phyloP scores from a whole-genome alignment of 192 early-diverging fungal species.

The Coemansia sp. region DNA sequence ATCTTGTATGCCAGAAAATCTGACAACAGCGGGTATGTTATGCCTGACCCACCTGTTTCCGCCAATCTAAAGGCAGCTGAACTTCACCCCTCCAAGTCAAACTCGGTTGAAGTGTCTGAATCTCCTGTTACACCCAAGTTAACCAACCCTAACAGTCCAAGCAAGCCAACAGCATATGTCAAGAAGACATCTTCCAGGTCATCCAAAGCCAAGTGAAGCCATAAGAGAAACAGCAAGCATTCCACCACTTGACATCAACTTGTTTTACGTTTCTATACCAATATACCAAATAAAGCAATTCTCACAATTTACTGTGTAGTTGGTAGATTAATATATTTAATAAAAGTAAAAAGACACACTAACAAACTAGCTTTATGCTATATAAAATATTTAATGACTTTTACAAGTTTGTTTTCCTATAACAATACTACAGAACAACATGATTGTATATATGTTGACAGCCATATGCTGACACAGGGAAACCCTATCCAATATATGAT shows the following conservation, averaged over 20 bases:
- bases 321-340: not conserved
- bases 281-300: too few relatives aligned
- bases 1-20: constrained; percentile 14
- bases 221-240: not conserved
- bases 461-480: too few relatives aligned
- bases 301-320: too few relatives aligned
- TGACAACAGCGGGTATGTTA: not conserved
- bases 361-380: not conserved
- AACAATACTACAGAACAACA: too few relatives aligned
- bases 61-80: not conserved
- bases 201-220: not conserved
- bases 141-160: too few relatives aligned
- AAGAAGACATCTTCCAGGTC: not conserved
- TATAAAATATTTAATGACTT: too few relatives aligned
- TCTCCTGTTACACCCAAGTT: not conserved
- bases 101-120: not conserved
- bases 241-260: too few relatives aligned
- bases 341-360: not conserved
- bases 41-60: constrained; percentile 9
- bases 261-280: too few relatives aligned
- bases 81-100: not conserved
- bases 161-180: not conserved
- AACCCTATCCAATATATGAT: too few relatives aligned
- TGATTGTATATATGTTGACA: too few relatives aligned
- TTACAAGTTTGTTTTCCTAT: too few relatives aligned